Conservation (phyloP, 2,329 filamentous ascomycete species). For the Clarireedia monteithiana region DNA sequence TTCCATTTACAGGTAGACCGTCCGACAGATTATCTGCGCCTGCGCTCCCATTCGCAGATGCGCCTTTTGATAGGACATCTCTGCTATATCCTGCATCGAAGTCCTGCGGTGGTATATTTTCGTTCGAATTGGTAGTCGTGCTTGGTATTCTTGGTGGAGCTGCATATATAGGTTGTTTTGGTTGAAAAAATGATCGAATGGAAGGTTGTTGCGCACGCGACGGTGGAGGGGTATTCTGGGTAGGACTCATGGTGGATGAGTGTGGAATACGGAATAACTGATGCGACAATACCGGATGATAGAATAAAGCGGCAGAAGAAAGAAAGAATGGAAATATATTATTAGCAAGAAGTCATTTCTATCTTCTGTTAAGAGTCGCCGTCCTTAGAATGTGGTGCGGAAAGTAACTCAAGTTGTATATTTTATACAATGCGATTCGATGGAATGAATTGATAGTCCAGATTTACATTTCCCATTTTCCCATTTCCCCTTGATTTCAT, state of each 20-base stretch:
- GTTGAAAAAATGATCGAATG: conserved; percentile 56
- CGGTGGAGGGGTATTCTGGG: conserved; percentile 6
- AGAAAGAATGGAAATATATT: background rate
- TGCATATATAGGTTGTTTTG: conserved; percentile 38
- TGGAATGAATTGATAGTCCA: background rate
- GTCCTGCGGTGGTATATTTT: background rate
- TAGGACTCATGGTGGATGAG: background rate
- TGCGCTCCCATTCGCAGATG: too few relatives aligned
- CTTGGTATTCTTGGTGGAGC: conserved; percentile 29
- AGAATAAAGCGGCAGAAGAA: too few relatives aligned
- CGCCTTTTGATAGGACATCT: too few relatives aligned
- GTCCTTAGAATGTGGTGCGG: too few relatives aligned
- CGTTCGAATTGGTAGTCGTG: background rate
- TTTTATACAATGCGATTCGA: background rate
- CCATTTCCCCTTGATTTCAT: background rate
- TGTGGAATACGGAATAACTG: background rate
- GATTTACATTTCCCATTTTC: background rate
- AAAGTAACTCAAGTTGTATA: background rate
- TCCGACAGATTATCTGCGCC: too few relatives aligned
- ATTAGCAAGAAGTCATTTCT: background rate
- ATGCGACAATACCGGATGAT: background rate
- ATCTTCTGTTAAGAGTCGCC: background rate
- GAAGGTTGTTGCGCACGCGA: conserved; percentile 38
- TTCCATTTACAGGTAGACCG: conserved; percentile 4
- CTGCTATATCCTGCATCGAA: too few relatives aligned